Base-by-base conservation (phyloP, 192 early-diverging fungal genomes). In the Chytriomyces confervae region DNA sequence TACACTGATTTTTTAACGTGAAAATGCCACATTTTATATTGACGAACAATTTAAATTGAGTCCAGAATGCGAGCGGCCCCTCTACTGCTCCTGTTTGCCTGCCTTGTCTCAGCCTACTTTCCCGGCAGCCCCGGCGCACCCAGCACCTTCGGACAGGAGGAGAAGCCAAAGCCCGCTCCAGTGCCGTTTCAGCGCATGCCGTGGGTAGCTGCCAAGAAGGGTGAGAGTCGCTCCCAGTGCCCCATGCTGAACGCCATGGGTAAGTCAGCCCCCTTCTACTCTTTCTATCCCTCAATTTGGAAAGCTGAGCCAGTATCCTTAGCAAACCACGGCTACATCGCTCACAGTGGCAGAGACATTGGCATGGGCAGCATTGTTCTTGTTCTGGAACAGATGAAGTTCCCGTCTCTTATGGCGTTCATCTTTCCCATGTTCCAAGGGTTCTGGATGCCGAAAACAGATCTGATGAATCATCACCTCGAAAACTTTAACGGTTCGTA, bases 401-500 rank as follows among this genome's bases (percentile, higher is more conserved):
- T 69, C 27, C 68, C 68, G 36, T 69, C 68, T 10, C 16, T 13
- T 18, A 11, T 49, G 27, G 36, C 68, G 44, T 69, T 69, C 47
- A 43, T 69, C 43, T 46, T 48, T 13, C n/a, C 68, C 10, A 49
- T 69, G 13, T 36, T 18, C 27, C 27, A 48, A 46, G 16, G 13
- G 5, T 16, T 49, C 16, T 69, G 23, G 27, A 49, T 49, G 36
- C 27, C 27, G 16, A 69, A 69, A 46, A 18, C 10, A 13, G 43
- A 69, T 18, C 47, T 57, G 16, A n/a, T 18, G 16, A 69, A 69
- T 46, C n/a, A 44, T 46, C 16, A 69, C 43, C 47, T 69, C 13
- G n/a, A 23, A 24, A 69, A 45, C 43, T 69, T 69, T 45, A 18
- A 10, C 47, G 36, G 68, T 69, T 13, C 36, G 68, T 69, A 48